Percentiles rank a stretch among this genome's conserved stretches.
Evolutionary conservation across 768 basidiomycete genomes (phyloP).

Genomic region (Psilocybe cubensis): DNA sequence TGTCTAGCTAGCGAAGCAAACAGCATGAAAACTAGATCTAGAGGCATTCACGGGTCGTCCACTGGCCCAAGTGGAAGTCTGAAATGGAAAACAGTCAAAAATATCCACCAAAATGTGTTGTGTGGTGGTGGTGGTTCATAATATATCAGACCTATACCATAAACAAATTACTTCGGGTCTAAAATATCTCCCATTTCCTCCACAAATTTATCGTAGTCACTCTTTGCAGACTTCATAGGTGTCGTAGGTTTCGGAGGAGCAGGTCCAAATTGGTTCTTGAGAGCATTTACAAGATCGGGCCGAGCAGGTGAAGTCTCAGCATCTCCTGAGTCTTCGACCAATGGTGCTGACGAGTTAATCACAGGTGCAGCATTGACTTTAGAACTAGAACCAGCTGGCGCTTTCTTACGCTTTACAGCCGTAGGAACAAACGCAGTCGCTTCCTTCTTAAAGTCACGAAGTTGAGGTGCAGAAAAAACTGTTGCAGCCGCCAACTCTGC

Average conservation of each 20-base stretch:
- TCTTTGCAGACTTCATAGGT: conserved; percentile 39
- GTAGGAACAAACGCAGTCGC: conserved; percentile 90
- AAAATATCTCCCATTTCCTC: conserved; percentile 78
- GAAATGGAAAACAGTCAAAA: too few species aligned
- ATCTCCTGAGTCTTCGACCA: conserved; percentile 30
- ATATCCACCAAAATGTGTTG: too few species aligned
- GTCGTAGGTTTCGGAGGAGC: conserved; percentile 27
- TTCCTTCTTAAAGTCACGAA: conserved; percentile 95
- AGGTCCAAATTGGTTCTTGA: conserved; percentile 64
- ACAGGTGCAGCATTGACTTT: conserved; percentile 71
- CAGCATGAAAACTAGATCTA: background rate
- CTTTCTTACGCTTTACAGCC: conserved; percentile 77
- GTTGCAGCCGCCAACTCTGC: conserved; percentile 58
- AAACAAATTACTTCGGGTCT: conserved; percentile 25
- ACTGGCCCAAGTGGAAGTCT: too few species aligned
- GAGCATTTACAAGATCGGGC: conserved; percentile 67
- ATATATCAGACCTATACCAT: background rate
- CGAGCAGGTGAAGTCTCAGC: conserved; percentile 42
- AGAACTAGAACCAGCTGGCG: conserved; percentile 33
- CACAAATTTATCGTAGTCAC: conserved; percentile 78
- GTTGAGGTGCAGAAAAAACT: conserved; percentile 82
- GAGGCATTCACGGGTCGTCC: background rate
- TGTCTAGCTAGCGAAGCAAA: too few species aligned
- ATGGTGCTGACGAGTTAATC: conserved; percentile 33
- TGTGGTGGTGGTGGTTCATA: too few species aligned